phyloP scores from a whole-genome alignment of 2,329 filamentous ascomycete genomes.

The Pseudocercospora musae region DNA sequence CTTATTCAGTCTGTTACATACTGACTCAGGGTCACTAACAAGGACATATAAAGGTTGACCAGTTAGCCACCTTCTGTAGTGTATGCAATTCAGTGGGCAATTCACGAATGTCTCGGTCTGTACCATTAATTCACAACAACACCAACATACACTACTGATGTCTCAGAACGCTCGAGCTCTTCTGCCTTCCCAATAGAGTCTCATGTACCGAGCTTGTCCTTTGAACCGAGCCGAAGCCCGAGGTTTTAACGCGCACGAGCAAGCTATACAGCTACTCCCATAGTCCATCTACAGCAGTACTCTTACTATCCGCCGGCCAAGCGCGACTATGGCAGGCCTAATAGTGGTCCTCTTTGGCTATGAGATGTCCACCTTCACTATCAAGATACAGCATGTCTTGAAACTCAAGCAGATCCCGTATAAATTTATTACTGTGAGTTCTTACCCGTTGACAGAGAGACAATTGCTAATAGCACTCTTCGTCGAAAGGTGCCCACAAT shows the following conservation, averaged over 20 bases:
- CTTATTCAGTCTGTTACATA: no score
- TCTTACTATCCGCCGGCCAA: neutral
- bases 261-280: neutral
- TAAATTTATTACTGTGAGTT: slow-evolving; percentile 36
- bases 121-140: no score
- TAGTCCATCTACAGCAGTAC: neutral
- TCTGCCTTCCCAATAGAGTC: neutral
- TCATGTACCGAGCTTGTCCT: neutral
- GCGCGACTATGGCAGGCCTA: slow-evolving; percentile 14
- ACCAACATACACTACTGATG: no score
- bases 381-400: slow-evolving; percentile 39
- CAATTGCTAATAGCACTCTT: neutral
- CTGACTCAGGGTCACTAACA: no score
- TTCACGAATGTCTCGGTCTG: no score
- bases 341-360: slow-evolving; percentile 31
- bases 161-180: no score
- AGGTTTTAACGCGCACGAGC: no score
- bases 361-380: slow-evolving; percentile 30
- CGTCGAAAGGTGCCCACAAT: slow-evolving; percentile 31
- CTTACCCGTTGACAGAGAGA: neutral
- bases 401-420: slow-evolving; percentile 40
- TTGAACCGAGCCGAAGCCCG: neutral
- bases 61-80: no score
- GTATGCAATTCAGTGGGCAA: no score
- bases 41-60: no score